phyloP scores from a whole-genome alignment of 78 protist species.

The Polysphondylium violaceum region DNA sequence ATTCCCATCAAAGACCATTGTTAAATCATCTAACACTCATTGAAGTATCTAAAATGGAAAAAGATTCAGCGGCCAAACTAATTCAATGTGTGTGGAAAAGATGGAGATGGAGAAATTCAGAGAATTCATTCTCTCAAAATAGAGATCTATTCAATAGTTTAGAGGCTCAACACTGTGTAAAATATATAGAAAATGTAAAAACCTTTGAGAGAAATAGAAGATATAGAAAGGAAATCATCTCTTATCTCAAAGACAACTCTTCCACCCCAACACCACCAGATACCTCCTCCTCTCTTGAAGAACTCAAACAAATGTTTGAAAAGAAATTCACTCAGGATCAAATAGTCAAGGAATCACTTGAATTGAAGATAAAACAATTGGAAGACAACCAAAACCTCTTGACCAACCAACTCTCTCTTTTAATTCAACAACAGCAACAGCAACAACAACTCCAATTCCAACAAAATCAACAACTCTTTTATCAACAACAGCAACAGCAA shows the following conservation, averaged over 20 bases:
- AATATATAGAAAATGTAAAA: slow-evolving; percentile 57
- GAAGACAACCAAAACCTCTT: slow-evolving; percentile 23
- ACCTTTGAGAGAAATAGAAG: slow-evolving; percentile 39
- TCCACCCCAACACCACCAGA: neutral
- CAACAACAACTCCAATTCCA: slow-evolving; percentile 33
- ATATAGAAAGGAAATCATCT: neutral
- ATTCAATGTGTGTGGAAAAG: slow-evolving; percentile 71
- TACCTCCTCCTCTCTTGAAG: neutral
- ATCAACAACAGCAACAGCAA: slow-evolving; percentile 31
- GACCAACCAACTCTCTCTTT: slow-evolving; percentile 1
- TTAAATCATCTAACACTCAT: slow-evolving; percentile 41
- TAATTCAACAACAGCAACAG: slow-evolving; percentile 38
- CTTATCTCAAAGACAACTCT: neutral
- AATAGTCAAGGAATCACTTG: neutral
- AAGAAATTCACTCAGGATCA: neutral
- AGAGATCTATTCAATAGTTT: slow-evolving; percentile 15
- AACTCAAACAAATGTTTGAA: neutral
- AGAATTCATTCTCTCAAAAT: slow-evolving; percentile 17
- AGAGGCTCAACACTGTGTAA: slow-evolving; percentile 53
- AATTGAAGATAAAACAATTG: neutral
- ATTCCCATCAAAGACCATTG: slow-evolving; percentile 64
- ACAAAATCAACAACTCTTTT: neutral
- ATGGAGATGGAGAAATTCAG: slow-evolving; percentile 37
- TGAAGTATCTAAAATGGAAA: slow-evolving; percentile 42
- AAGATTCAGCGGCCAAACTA: slow-evolving; percentile 59